phyloP scores from a whole-genome alignment of 164 flowering plant species.

The Magnolia sinica region DNA sequence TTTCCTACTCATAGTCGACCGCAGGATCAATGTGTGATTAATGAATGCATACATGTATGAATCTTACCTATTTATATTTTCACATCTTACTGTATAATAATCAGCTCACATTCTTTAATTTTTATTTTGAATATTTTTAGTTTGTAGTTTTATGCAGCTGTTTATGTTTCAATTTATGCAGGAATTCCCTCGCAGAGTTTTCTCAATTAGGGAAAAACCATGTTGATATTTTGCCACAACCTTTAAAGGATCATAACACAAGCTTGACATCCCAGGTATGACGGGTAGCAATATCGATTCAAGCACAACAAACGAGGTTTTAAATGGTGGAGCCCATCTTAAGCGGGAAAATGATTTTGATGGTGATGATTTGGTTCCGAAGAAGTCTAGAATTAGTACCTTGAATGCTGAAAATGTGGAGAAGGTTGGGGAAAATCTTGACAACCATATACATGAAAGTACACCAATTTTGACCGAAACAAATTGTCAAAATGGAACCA shows the following conservation, averaged over 20 bases:
- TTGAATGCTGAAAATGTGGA: conserved; percentile 8
- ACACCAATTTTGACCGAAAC: not conserved
- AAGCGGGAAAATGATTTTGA: conserved; percentile 18
- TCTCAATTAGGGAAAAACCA: not conserved
- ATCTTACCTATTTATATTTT: not conserved
- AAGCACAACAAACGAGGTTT: not conserved
- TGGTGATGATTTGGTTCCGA: conserved; percentile 11
- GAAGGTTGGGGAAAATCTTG: conserved; percentile 12
- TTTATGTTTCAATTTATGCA: not conserved
- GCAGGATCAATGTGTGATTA: no score
- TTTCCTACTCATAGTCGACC: no score
- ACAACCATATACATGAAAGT: not conserved
- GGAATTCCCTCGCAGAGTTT: not conserved
- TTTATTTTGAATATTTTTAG: no score
- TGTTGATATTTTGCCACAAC: not conserved
- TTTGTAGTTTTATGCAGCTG: no score
- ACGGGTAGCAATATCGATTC: conserved; percentile 13
- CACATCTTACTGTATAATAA: not conserved
- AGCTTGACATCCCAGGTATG: not conserved
- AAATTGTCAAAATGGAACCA: not conserved
- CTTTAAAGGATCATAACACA: not conserved
- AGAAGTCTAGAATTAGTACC: conserved; percentile 23
- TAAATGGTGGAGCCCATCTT: conserved; percentile 6
- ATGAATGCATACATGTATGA: not conserved
- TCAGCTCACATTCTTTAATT: no score